Base-by-base conservation (phyloP, 306 rosid species). In the Castanea crenata region DNA sequence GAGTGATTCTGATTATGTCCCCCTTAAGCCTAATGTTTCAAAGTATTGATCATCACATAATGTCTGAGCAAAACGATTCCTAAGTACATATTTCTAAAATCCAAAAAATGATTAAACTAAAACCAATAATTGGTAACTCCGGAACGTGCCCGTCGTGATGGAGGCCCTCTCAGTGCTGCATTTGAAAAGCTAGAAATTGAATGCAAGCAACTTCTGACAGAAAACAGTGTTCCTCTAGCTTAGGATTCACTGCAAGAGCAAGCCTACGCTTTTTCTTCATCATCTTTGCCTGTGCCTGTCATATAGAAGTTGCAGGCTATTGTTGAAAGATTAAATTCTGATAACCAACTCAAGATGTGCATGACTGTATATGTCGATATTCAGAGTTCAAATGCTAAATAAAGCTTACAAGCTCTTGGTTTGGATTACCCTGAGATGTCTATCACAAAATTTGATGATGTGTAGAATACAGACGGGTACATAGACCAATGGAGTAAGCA, bases 161-260 rank as follows among this genome's bases (percentile, higher is more conserved):
- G 96, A 83, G 99, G 99, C 23, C 34, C 81, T 88, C 90, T 95
- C 18, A 18, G 79, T 68, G 81, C 76, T 27, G 93, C 99, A 52
- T 86, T 88, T 56, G 90, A 91, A 85, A 90, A 86, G 64, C 88
- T 95, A 21, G 94, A 90, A 83, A 73, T 65, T 23, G 94, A 89
- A 79, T 93, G 93, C 82, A 82, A 74, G 35, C 74, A 81, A 82
- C 88, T 90, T 58, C 27, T 94, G 55, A 84, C 44, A 55, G 89
- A 86, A 62, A 85, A 77, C 57, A 71, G 85, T 0, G 69, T 67
- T 61, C 86, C 85, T 76, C 64, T 85, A 67, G 72, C 88, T 82
- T 81, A 83, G 82, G 74, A 76, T 78, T 71, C 90, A 9, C 46
- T 83, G 55, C 78, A 62, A 81, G 83, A 35, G 75, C 61, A 79